Conservation (phyloP, 129 eudicot species). For the Artemisia tridentata region DNA sequence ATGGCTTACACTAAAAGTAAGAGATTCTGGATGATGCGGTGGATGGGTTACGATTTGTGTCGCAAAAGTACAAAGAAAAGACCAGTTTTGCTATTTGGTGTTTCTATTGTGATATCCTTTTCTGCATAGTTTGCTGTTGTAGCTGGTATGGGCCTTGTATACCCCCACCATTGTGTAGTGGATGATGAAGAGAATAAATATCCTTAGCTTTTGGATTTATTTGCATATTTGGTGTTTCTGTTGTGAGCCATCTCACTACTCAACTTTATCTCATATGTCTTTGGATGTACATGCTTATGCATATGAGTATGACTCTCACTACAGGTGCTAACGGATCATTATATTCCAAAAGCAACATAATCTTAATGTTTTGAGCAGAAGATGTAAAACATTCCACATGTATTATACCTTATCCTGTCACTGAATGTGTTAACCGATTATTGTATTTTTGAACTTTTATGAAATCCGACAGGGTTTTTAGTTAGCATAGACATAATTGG, state of each 20-base stretch:
- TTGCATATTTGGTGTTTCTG: slow-evolving; percentile 9
- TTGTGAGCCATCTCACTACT: slow-evolving; percentile 23
- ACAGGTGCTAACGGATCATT: slow-evolving; percentile 2
- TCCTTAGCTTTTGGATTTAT: slow-evolving; percentile 42
- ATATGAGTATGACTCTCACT: background rate
- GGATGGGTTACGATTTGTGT: background rate
- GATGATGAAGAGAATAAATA: no score
- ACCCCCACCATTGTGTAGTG: slow-evolving; percentile 33
- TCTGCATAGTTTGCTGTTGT: slow-evolving; percentile 20
- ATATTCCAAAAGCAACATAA: background rate
- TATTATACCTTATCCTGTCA: no score
- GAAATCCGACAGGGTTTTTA: no score
- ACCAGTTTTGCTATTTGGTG: slow-evolving; percentile 28
- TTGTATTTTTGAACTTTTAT: no score
- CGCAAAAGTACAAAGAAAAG: slow-evolving; percentile 24
- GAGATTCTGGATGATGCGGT: slow-evolving; percentile 28
- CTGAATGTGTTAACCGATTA: no score
- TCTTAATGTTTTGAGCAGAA: no score
- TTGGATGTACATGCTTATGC: slow-evolving; percentile 2
- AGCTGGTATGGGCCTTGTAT: slow-evolving; percentile 31
- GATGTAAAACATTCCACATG: no score
- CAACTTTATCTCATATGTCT: background rate
- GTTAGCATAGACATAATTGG: no score
- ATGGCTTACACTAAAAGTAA: slow-evolving; percentile 26
- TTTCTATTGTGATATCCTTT: slow-evolving; percentile 13